Evolutionary conservation across 108 stramenopile genomes (phyloP), one percentile per base, ranked within the genome.

Genomic region (Thalassiosira profunda): DNA sequence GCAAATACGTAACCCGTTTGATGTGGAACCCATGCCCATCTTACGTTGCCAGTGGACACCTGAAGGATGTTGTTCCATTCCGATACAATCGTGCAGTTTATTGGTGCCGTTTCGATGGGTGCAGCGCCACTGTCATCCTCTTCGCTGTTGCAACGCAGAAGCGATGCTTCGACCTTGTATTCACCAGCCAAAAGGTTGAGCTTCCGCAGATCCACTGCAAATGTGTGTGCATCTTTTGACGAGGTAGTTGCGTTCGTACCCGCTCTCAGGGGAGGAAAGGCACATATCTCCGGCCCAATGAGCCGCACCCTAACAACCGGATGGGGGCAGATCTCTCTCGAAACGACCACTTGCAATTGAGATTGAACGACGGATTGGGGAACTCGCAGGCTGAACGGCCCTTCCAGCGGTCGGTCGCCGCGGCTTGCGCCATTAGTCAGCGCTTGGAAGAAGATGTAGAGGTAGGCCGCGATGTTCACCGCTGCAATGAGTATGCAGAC

Each of bases 281-380:
- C 52, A 53, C 33, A 26, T 4, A 53, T 28, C 52, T 53, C 52
- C 5, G 52, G 52, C 20, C 52, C 52, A 21, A 53, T 26, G 12
- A 53, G 24, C 14, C 52, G 5, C 20, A 53, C 5, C n/a, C 52
- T 26, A n/a, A 53, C 25, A 20, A 23, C 20, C 5, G 52, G 5
- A 6, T 26, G 17, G 11, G 5, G 18, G 20, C 52, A 53, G 4
- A 26, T 11, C 10, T 21, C 20, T 20, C 20, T 53, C 52, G 29
- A 53, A 40, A 40, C n/a, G n/a, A n/a, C n/a, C n/a, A n/a, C n/a
- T n/a, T n/a, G n/a, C n/a, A n/a, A n/a, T n/a, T n/a, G n/a, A n/a
- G n/a, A n/a, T n/a, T n/a, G n/a, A n/a, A n/a, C n/a, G n/a, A n/a
- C n/a, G n/a, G n/a, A n/a, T n/a, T n/a, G n/a, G n/a, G n/a, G n/a